These are phyloP conservation scores for Singerocomus inundabilis DNA, from an alignment of 1,284 basidiomycete genomes.

Conservation along the genomic window DNA sequence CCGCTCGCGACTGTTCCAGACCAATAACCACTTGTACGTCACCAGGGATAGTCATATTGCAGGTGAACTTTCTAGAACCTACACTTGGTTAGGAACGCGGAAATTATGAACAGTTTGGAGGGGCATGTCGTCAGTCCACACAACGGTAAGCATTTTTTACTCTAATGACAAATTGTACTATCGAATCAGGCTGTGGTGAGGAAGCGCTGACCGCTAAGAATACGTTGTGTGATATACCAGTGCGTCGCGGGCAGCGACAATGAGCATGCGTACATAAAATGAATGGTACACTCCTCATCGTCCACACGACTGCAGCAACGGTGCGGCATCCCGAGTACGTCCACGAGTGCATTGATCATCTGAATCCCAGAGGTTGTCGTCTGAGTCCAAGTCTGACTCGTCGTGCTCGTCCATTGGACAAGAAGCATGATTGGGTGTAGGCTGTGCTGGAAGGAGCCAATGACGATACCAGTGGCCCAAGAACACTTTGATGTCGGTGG, in stretches of 20 bases:
- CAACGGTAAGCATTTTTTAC: too few species aligned
- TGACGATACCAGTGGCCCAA: slow-evolving; percentile 63
- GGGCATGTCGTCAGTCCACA: too few species aligned
- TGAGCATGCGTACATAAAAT: neutral
- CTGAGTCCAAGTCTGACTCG: slow-evolving; percentile 27
- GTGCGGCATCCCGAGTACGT: slow-evolving; percentile 24
- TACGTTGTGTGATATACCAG: neutral
- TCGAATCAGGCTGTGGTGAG: too few species aligned
- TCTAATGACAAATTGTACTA: too few species aligned
- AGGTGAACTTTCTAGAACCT: slow-evolving; percentile 4
- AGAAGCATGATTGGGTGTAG: slow-evolving; percentile 8
- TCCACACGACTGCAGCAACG: slow-evolving; percentile 18
- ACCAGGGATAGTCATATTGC: slow-evolving; percentile 6
- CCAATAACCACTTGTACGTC: slow-evolving; percentile 6
- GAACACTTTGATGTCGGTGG: slow-evolving; percentile 65
- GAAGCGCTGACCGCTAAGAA: neutral
- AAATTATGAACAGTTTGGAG: neutral
- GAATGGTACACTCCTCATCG: slow-evolving; percentile 17
- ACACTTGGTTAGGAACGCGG: neutral
- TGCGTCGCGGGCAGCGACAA: neutral
- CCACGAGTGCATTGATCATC: slow-evolving; percentile 26
- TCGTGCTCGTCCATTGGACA: slow-evolving; percentile 20
- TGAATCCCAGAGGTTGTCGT: slow-evolving; percentile 23
- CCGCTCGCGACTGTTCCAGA: neutral
- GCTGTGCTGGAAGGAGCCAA: slow-evolving; percentile 45